A percentile compares a stretch with the other conserved stretches of the same genome.
Conservation (phyloP, 768 basidiomycete genomes). For the Suillus subalutaceus region DNA sequence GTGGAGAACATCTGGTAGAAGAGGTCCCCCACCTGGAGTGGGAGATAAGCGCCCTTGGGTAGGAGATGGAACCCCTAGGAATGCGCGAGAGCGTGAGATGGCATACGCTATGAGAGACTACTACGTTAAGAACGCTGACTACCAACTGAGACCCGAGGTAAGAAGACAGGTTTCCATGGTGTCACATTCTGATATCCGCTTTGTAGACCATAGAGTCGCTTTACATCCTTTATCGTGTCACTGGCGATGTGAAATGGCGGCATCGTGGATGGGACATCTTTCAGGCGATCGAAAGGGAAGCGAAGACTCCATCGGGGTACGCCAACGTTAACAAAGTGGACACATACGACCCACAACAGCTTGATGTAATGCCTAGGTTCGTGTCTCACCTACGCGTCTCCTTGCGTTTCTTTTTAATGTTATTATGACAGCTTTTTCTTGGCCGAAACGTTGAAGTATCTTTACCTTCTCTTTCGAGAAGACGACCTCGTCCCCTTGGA, state of each 20-base stretch:
- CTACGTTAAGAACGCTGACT: slow-evolving; percentile 42
- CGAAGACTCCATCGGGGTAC: slow-evolving; percentile 64
- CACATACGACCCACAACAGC: slow-evolving; percentile 36
- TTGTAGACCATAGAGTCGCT: slow-evolving; percentile 71
- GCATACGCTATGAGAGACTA: slow-evolving; percentile 55
- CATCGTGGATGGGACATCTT: slow-evolving; percentile 73
- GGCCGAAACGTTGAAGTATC: slow-evolving; percentile 71
- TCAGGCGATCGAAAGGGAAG: slow-evolving; percentile 60
- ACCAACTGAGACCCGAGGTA: slow-evolving; percentile 75
- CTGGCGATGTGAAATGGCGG: slow-evolving; percentile 70
- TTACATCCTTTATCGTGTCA: slow-evolving; percentile 71
- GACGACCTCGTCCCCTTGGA: slow-evolving; percentile 59
- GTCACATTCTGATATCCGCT: slow-evolving; percentile 2
- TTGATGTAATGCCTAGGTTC: slow-evolving; percentile 77
- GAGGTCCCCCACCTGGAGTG: slow-evolving; percentile 56
- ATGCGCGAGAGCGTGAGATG: slow-evolving; percentile 21
- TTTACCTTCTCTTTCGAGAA: slow-evolving; percentile 69
- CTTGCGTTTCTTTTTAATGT: neutral
- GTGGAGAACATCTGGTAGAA: slow-evolving; percentile 51
- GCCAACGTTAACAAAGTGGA: slow-evolving; percentile 58
- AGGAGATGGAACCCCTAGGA: slow-evolving; percentile 23
- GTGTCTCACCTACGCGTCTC: slow-evolving; percentile 26
- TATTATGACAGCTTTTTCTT: slow-evolving; percentile 46
- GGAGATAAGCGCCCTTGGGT: slow-evolving; percentile 38
- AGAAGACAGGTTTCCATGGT: slow-evolving; percentile 16